Evolutionary conservation across 768 basidiomycete genomes (phyloP).

Genomic region (Pluteus cervinus): DNA sequence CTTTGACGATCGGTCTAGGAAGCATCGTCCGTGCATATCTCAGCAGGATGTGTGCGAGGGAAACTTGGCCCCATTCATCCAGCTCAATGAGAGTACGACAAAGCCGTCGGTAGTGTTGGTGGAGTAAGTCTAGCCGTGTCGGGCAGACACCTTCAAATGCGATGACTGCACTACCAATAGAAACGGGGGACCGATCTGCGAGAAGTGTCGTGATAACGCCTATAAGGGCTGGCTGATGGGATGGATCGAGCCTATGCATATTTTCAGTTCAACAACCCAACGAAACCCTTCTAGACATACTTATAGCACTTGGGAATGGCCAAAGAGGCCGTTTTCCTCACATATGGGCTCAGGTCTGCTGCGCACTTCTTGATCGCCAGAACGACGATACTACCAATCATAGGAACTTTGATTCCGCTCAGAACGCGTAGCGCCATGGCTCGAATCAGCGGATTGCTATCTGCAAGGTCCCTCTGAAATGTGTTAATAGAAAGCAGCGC

Average conservation of each 20-base stretch:
- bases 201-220: conserved; percentile 57
- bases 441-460: conserved; percentile 88
- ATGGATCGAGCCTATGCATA: conserved; percentile 57
- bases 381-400: conserved; percentile 81
- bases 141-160: conserved; percentile 90
- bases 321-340: conserved; percentile 86
- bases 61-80: conserved; percentile 96
- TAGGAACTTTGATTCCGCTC: conserved; percentile 84
- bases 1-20: conserved; percentile 43
- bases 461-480: conserved; percentile 93
- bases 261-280: background rate
- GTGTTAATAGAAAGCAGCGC: conserved; percentile 96
- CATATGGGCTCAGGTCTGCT: conserved; percentile 88
- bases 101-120: conserved; percentile 80
- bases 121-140: conserved; percentile 79
- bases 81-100: conserved; percentile 83
- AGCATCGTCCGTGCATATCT: conserved; percentile 86
- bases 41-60: conserved; percentile 68
- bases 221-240: conserved; percentile 69
- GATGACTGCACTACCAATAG: conserved; percentile 78
- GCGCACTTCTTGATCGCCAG: conserved; percentile 91
- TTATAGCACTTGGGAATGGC: conserved; percentile 84
- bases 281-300: conserved; percentile 22
- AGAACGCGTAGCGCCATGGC: conserved; percentile 95
- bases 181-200: conserved; percentile 77